Conservation (phyloP, 805 yeast species). For the Debaryomyces tyrocola region DNA sequence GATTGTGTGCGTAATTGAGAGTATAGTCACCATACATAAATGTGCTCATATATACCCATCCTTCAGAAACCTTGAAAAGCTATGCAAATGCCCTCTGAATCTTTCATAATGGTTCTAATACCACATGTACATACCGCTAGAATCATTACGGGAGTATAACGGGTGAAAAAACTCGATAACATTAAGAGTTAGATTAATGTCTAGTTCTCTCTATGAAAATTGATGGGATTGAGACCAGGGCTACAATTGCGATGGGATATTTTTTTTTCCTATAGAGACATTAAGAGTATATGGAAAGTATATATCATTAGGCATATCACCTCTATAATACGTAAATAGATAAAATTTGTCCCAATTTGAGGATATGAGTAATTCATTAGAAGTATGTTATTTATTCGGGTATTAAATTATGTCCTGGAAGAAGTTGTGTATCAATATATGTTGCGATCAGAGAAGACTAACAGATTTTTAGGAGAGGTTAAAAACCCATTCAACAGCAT, state of each 20-base stretch:
- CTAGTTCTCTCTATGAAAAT: too few relatives aligned
- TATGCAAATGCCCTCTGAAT: too few relatives aligned
- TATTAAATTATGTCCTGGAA: neutral
- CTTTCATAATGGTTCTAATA: too few relatives aligned
- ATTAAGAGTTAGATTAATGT: too few relatives aligned
- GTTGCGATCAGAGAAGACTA: too few relatives aligned
- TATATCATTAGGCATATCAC: neutral
- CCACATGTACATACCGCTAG: too few relatives aligned
- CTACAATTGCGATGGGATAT: slow-evolving; percentile 3
- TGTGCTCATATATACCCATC: neutral
- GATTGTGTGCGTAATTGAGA: slow-evolving; percentile 9
- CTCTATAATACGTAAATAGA: neutral
- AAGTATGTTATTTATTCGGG: slow-evolving; percentile 40
- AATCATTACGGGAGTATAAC: too few relatives aligned
- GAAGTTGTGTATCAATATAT: too few relatives aligned
- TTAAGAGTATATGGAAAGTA: neutral
- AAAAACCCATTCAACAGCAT: slow-evolving; percentile 76
- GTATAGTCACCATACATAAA: neutral
- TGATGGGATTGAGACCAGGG: neutral
- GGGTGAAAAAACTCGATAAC: too few relatives aligned
- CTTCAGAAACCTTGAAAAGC: too few relatives aligned
- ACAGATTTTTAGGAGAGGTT: slow-evolving; percentile 57
- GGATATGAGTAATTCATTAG: slow-evolving; percentile 57
- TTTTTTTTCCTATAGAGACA: slow-evolving; percentile 1
- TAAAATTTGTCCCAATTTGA: neutral